Evolutionary conservation across 352 stramenopile species (phyloP).

Genomic region (Pythium utonaiense): DNA sequence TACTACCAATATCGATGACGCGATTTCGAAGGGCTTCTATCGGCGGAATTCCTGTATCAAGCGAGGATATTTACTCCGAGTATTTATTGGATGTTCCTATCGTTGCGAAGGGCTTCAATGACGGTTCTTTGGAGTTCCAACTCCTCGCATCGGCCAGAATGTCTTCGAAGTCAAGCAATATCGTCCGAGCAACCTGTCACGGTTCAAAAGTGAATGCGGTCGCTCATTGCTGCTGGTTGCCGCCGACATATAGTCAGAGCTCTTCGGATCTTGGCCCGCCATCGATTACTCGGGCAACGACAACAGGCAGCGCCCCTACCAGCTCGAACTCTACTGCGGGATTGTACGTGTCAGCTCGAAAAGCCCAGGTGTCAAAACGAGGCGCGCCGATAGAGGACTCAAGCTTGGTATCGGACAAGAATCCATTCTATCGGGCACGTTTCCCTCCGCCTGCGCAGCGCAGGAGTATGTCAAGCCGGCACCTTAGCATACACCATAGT

Average conservation of each 20-base stretch:
- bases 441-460: constrained; percentile 33
- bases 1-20: constrained; percentile 11
- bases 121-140: constrained; percentile 43
- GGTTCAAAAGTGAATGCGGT: constrained; percentile 14
- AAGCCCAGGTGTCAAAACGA: constrained; percentile 18
- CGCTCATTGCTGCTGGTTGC: constrained; percentile 23
- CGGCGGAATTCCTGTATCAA: neutral
- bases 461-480: constrained; percentile 30
- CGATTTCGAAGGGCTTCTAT: constrained; percentile 5
- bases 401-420: constrained; percentile 49
- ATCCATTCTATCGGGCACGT: constrained; percentile 57
- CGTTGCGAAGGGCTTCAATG: constrained; percentile 39
- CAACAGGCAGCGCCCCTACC: constrained; percentile 6
- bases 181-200: constrained; percentile 12
- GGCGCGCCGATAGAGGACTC: constrained; percentile 28
- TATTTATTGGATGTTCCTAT: constrained; percentile 60
- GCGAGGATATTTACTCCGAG: constrained; percentile 21
- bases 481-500: constrained; percentile 26
- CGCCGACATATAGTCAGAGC: neutral
- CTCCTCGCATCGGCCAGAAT: constrained; percentile 23
- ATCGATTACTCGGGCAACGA: constrained; percentile 11
- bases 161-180: neutral
- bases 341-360: constrained; percentile 19
- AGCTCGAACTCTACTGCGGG: neutral
- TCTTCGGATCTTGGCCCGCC: constrained; percentile 5